Base-by-base conservation (phyloP, 1,284 basidiomycete species). In the Wolfiporia cocos region DNA sequence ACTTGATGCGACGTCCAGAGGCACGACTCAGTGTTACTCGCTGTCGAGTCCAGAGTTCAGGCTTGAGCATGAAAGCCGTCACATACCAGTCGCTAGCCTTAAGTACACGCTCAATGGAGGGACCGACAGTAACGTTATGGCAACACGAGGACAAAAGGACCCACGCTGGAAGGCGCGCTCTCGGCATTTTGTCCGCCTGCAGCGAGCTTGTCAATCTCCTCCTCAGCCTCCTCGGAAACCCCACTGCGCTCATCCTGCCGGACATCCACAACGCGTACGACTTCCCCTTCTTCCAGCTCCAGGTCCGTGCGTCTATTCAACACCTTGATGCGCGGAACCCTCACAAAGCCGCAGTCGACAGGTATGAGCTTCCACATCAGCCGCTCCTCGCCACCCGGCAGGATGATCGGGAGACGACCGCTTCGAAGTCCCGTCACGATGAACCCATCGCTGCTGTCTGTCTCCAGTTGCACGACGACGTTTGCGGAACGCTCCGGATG, bases 371-470 rank as follows among this genome's bases (percentile, higher is more conserved):
- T 73, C 81, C 86, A 88, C 3, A 62, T 61, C 12, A 89, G 41
- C 38, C 61, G 68, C 49, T 80, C 78, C 57, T 88, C 85, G 14
- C 68, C 66, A 7, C 81, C 81, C 1, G 88, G 83, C 23, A 89
- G 64, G 19, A 92, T 63, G 29, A 83, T 64, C 2, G 86, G 79
- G 9, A 86, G 49, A 9, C 79, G 73, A 3, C 76, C 78, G 42
- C 66, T 76, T 36, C 83, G 69, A 22, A 86, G 56, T 0, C 89
- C 89, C 2, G 86, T 74, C 3, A 86, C 71, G 20, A 89, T 73
- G 57, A 91, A 89, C 46, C 61, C 71, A 40, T 86, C 81, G 3
- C 70, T 61, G 0, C 69, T 54, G 44, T 88, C 84, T 1, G 76
- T 68, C 41, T 91, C 88, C 34, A 86, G 66, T 26, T 79, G 74